Conservation (phyloP, 306 rosid genomes). For the Cyclanthera cordifolia region DNA sequence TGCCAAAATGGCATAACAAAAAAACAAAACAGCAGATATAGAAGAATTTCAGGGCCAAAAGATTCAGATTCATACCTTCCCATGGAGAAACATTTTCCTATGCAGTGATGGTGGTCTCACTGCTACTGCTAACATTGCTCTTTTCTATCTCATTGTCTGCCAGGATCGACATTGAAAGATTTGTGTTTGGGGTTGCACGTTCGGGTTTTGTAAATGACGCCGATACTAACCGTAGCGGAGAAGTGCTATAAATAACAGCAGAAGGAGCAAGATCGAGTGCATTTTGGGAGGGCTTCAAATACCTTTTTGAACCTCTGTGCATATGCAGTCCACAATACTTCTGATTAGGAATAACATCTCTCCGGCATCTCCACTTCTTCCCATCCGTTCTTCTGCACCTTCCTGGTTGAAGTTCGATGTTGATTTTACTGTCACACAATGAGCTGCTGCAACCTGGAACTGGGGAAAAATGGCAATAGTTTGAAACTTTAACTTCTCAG, state of each 20-base stretch:
- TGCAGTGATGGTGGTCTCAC: slow-evolving; percentile 42
- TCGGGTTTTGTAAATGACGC: slow-evolving; percentile 9
- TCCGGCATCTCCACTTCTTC: slow-evolving; percentile 77
- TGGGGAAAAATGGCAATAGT: slow-evolving; percentile 11
- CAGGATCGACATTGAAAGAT: slow-evolving; percentile 54
- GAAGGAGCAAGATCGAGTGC: slow-evolving; percentile 7
- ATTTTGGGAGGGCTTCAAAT: slow-evolving; percentile 15
- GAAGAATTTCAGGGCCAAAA: neutral
- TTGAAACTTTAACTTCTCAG: no score
- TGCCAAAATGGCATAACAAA: neutral
- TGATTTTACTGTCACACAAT: slow-evolving; percentile 17
- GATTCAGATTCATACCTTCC: slow-evolving; percentile 10
- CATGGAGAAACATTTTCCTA: slow-evolving; percentile 30
- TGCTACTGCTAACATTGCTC: slow-evolving; percentile 31
- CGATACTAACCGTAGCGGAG: neutral
- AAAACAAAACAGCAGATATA: neutral
- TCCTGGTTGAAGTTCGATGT: slow-evolving; percentile 34
- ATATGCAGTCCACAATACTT: slow-evolving; percentile 65
- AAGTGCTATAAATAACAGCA: slow-evolving; percentile 1
- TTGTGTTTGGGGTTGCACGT: slow-evolving; percentile 34
- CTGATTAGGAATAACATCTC: slow-evolving; percentile 41
- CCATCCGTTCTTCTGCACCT: slow-evolving; percentile 88
- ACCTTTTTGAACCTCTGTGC: slow-evolving; percentile 73
- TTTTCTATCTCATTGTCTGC: slow-evolving; percentile 27
- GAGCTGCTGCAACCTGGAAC: slow-evolving; percentile 35